Evolutionary conservation across 2,329 filamentous ascomycete genomes (phyloP).

Genomic region (Elsinoe batatas): DNA sequence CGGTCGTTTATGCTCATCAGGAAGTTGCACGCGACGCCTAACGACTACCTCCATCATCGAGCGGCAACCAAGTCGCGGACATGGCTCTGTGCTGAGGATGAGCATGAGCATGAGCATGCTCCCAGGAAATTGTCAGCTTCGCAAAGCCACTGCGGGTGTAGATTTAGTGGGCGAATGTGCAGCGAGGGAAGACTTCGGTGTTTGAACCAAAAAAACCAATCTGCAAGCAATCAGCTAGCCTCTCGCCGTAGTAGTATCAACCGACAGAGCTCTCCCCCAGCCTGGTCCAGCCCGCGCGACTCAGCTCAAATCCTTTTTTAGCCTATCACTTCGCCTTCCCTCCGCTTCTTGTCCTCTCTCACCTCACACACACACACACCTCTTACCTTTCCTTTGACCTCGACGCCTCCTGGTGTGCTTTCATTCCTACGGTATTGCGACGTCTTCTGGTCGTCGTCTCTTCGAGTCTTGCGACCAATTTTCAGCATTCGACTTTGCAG

Average conservation of each 20-base stretch:
- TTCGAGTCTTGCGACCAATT: background rate
- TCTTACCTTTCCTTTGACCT: background rate
- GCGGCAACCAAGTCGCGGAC: background rate
- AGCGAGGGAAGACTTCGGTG: conserved; percentile 2
- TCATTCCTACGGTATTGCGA: background rate
- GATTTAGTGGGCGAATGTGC: background rate
- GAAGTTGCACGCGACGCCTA: background rate
- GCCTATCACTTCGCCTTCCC: conserved; percentile 4
- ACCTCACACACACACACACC: background rate
- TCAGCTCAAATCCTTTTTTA: conserved; percentile 11
- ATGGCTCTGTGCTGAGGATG: background rate
- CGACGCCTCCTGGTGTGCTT: background rate
- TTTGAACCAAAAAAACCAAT: background rate
- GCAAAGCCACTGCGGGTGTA: conserved; percentile 4
- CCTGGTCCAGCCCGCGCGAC: background rate
- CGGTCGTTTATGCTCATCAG: background rate
- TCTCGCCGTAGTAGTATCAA: background rate
- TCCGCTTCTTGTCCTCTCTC: background rate
- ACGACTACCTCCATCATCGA: background rate
- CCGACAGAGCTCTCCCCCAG: background rate
- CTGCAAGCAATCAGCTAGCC: background rate
- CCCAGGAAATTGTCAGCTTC: conserved; percentile 2
- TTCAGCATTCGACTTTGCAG: background rate
- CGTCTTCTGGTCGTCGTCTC: background rate
- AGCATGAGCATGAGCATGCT: background rate